Evolutionary conservation across 768 basidiomycete species (phyloP).

Genomic region (Termitomyces bulborhizus): DNA sequence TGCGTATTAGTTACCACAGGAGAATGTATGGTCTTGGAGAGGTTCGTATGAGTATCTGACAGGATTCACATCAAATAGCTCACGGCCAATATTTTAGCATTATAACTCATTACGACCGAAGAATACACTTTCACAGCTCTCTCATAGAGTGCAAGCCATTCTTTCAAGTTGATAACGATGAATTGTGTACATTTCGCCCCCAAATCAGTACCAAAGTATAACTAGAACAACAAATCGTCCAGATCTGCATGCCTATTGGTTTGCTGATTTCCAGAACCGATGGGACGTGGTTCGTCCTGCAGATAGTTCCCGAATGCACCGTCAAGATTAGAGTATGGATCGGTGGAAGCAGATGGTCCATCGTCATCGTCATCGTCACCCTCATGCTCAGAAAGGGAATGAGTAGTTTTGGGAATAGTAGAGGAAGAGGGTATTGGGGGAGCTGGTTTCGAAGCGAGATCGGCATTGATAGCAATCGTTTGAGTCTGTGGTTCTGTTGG

Average conservation of each 20-base stretch:
- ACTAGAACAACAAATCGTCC: conserved; percentile 64
- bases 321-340: conserved; percentile 83
- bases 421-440: conserved; percentile 24
- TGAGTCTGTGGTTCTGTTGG: conserved; percentile 40
- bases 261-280: conserved; percentile 34
- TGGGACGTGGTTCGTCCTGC: conserved; percentile 67
- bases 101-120: conserved; percentile 81
- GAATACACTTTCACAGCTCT: conserved; percentile 18
- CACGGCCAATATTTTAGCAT: conserved; percentile 44
- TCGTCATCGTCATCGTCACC: conserved; percentile 36
- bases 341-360: conserved; percentile 30
- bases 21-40: conserved; percentile 95
- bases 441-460: conserved; percentile 24
- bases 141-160: conserved; percentile 20
- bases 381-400: conserved; percentile 19
- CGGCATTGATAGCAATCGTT: conserved; percentile 17
- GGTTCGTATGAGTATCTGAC: conserved; percentile 39
- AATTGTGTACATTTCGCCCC: conserved; percentile 7
- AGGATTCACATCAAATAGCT: not conserved
- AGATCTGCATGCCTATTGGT: conserved; percentile 38
- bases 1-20: conserved; percentile 87
- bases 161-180: conserved; percentile 15
- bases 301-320: conserved; percentile 70
- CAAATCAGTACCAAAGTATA: not conserved
- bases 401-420: not conserved